Percentiles rank a stretch among this genome's conserved stretches.
Evolutionary conservation across 2,329 filamentous ascomycete species (phyloP).

Genomic region (Alternaria rosae): DNA sequence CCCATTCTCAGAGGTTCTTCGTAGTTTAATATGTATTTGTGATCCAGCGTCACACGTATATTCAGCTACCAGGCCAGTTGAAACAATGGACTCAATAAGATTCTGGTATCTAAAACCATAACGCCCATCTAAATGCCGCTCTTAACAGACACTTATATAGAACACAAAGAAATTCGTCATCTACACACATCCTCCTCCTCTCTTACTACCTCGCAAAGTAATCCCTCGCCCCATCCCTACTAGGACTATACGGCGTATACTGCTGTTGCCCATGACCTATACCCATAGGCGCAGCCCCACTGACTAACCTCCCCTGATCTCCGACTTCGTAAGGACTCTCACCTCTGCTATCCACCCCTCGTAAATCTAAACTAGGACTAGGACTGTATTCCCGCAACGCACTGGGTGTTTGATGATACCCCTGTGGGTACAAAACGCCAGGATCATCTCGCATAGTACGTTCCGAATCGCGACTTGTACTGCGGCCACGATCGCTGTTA

Average conservation of each 20-base stretch:
- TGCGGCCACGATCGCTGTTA: constrained; percentile 30
- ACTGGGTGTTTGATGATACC: constrained; percentile 57
- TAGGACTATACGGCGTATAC: constrained; percentile 43
- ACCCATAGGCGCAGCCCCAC: constrained; percentile 47
- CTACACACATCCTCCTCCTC: background rate
- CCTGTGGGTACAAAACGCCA: constrained; percentile 55
- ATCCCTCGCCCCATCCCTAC: constrained; percentile 27
- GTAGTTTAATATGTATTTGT: too few species aligned
- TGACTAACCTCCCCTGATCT: constrained; percentile 35
- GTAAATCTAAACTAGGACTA: constrained; percentile 36
- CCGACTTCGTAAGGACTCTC: constrained; percentile 34
- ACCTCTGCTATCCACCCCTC: constrained; percentile 31
- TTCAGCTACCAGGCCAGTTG: too few species aligned
- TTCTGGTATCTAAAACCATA: too few species aligned
- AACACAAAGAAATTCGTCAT: background rate
- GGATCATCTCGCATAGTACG: constrained; percentile 31
- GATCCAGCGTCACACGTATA: too few species aligned
- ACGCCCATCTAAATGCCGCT: background rate
- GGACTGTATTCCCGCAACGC: constrained; percentile 54
- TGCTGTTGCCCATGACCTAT: background rate
- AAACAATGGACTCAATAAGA: too few species aligned
- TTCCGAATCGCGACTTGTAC: constrained; percentile 36
- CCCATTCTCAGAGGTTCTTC: too few species aligned
- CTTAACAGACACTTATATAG: background rate
- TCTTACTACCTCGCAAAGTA: constrained; percentile 27